Evolutionary conservation across 129 eudicot species (phyloP).

Genomic region (Flaveria robusta): DNA sequence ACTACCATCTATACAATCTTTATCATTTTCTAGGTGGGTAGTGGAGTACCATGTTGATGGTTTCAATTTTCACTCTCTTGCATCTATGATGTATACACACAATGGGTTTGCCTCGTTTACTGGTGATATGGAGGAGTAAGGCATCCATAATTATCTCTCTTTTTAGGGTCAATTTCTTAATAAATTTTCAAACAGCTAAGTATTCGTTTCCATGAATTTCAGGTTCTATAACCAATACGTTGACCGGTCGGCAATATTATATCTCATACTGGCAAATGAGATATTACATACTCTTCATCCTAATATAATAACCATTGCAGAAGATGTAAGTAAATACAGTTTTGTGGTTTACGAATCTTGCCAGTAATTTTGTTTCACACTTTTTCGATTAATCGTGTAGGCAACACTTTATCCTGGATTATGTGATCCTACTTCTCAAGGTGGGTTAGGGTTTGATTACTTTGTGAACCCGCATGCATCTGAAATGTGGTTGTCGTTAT

Average conservation of each 20-base stretch:
- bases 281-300: constrained; percentile 87
- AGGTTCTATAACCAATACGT: constrained; percentile 94
- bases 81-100: constrained; percentile 96
- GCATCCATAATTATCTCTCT: constrained; percentile 18
- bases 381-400: constrained; percentile 37
- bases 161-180: not conserved
- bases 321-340: constrained; percentile 66
- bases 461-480: constrained; percentile 82
- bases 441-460: constrained; percentile 97
- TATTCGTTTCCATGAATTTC: constrained; percentile 28
- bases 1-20: not conserved
- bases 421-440: constrained; percentile 92
- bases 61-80: constrained; percentile 84
- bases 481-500: constrained; percentile 83
- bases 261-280: constrained; percentile 90
- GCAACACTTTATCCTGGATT: constrained; percentile 89
- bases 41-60: constrained; percentile 92
- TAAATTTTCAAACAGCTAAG: constrained; percentile 12
- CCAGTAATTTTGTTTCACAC: not conserved
- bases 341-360: constrained; percentile 27
- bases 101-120: constrained; percentile 94
- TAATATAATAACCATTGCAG: constrained; percentile 87
- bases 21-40: constrained; percentile 80
- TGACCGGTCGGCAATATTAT: constrained; percentile 79
- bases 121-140: constrained; percentile 97